Evolutionary conservation across 257 asterid species (phyloP), one percentile per base, ranked within the genome.

Genomic region (Solanum gracilifrons): DNA sequence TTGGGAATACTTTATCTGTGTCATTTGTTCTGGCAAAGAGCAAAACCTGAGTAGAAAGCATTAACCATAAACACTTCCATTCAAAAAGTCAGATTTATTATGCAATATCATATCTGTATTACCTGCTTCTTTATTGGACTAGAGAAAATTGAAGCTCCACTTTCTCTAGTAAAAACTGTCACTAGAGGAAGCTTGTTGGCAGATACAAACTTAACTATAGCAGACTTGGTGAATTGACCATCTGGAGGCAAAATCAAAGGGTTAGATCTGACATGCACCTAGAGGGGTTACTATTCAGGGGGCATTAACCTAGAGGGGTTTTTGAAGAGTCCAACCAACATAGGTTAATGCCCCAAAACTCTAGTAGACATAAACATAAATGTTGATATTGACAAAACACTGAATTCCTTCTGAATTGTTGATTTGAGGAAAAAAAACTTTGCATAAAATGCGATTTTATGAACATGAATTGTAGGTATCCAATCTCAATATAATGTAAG

Each of bases 61-160:
- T 82, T 82, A 48, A 82, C 39, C 66, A 79, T 36, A 31, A 82
- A 48, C 41, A 82, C 55, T 23, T 86, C 69, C 68, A 82, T 71
- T 85, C 58, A 36, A 58, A 58, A 25, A 31, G 71, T 27, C 55
- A 66, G 51, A 71, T 86, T 76, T 41, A 41, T 12, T 76, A 72
- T 33, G 11, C 64, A 31, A 31, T 48, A 82, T 18, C 69, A 20
- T 31, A 82, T 48, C 31, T 18, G 36, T 43, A 36, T 87, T 41
- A 92, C 99, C 99, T 97, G 99, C 90, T 97, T 97, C 80, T 95
- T 97, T 36, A 96, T 93, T 82, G 96, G 88, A 93, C 95, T 95
- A 84, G 92, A 98, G 76, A 97, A 97, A 89, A 97, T 95, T 72
- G 90, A 83, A 23, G 98, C 84, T 18, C 96, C 98, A 90, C 90